Evolutionary conservation across 768 basidiomycete genomes (phyloP).

Genomic region (Pholiota microspora): DNA sequence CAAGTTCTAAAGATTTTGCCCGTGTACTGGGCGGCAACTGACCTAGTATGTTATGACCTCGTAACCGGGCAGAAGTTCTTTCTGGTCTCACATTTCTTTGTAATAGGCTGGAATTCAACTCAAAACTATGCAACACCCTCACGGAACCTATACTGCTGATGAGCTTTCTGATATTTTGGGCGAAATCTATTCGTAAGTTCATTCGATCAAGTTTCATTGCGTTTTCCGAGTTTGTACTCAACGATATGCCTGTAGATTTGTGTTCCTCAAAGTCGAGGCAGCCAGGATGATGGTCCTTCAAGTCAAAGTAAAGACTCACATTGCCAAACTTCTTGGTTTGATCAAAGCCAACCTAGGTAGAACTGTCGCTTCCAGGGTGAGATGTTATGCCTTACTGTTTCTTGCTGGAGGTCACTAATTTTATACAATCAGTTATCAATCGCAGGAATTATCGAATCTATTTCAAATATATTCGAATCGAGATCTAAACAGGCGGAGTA

Average conservation of each 20-base stretch:
- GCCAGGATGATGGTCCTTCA: conserved; percentile 56
- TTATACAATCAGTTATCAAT: conserved; percentile 34
- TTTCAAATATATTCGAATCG: conserved; percentile 42
- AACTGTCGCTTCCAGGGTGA: conserved; percentile 41
- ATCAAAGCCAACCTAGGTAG: conserved; percentile 53
- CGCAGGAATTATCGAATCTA: conserved; percentile 39
- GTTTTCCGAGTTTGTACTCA: background rate
- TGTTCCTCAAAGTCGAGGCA: conserved; percentile 72
- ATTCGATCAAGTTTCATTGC: background rate
- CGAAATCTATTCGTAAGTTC: conserved; percentile 67
- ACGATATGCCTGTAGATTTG: conserved; percentile 44
- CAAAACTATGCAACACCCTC: conserved; percentile 49
- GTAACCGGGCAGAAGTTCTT: background rate
- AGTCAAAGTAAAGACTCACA: conserved; percentile 47
- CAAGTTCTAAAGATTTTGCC: conserved; percentile 68
- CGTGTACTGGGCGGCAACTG: conserved; percentile 64
- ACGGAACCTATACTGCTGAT: conserved; percentile 61
- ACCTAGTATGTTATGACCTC: conserved; percentile 59
- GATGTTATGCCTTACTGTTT: conserved; percentile 8
- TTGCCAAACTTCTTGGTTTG: conserved; percentile 49
- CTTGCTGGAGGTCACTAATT: conserved; percentile 13
- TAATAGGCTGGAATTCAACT: conserved; percentile 69
- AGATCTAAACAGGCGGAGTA: conserved; percentile 45
- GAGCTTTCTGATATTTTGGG: conserved; percentile 64
- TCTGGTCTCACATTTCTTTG: conserved; percentile 3